Conservation (phyloP, 1,284 basidiomycete genomes). For the Gomphus bonarii region DNA sequence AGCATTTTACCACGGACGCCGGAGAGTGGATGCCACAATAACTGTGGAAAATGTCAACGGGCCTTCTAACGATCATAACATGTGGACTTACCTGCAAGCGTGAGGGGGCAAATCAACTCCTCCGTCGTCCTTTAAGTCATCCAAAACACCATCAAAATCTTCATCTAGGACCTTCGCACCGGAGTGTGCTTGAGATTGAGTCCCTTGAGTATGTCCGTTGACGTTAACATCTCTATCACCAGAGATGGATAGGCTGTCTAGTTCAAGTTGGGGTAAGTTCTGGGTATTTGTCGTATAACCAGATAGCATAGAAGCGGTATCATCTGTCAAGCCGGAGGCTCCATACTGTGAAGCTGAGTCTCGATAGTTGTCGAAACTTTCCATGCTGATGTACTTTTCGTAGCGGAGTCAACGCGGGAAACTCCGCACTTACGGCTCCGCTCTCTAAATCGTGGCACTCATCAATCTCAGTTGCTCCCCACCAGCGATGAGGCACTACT, state of each 20-base stretch:
- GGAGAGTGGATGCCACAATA: slow-evolving; percentile 99
- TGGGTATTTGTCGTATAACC: slow-evolving; percentile 60
- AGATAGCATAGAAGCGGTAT: slow-evolving; percentile 65
- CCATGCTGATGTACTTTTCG: slow-evolving; percentile 38
- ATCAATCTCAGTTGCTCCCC: no score
- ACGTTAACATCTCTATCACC: slow-evolving; percentile 33
- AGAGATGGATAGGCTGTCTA: slow-evolving; percentile 47
- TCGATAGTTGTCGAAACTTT: slow-evolving; percentile 83
- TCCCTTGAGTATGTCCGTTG: slow-evolving; percentile 27
- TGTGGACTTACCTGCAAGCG: slow-evolving; percentile 76
- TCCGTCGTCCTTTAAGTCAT: slow-evolving; percentile 80
- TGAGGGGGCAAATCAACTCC: slow-evolving; percentile 80
- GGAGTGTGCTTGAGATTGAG: slow-evolving; percentile 13
- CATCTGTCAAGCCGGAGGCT: slow-evolving; percentile 66
- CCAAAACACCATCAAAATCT: slow-evolving; percentile 78
- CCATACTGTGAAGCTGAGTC: slow-evolving; percentile 71
- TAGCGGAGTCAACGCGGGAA: slow-evolving; percentile 3
- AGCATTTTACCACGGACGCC: slow-evolving; percentile 93
- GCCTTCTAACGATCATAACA: slow-evolving; percentile 1
- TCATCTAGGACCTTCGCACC: slow-evolving; percentile 47
- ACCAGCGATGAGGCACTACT: no score
- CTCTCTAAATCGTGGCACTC: background rate
- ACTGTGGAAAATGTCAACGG: slow-evolving; percentile 31
- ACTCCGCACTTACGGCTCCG: background rate
- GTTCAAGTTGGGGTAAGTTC: slow-evolving; percentile 40